Evolutionary conservation across 805 yeast species (phyloP).

Genomic region (Pichia insulana): DNA sequence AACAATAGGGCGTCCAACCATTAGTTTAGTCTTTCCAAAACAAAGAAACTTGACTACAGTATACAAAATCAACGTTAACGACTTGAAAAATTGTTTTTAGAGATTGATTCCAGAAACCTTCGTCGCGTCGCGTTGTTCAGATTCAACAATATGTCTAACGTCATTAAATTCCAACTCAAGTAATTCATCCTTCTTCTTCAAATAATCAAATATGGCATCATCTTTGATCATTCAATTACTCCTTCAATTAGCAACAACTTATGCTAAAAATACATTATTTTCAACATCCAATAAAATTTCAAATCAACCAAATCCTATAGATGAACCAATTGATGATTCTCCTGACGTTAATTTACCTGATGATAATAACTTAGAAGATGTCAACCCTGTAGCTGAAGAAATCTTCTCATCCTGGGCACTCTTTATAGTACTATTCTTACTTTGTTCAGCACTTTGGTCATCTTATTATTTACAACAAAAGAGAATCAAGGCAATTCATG

Average conservation of each 20-base stretch:
- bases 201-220: not conserved
- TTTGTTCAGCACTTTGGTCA: constrained; percentile 90
- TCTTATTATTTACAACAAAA: constrained; percentile 87
- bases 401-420: constrained; percentile 97
- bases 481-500: constrained; percentile 92
- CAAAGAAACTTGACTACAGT: too few species aligned
- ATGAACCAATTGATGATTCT: constrained; percentile 28
- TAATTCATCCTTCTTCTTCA: too few species aligned
- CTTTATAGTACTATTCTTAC: constrained; percentile 69
- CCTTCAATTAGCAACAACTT: too few species aligned
- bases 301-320: constrained; percentile 24
- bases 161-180: too few species aligned
- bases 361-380: constrained; percentile 41
- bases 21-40: not conserved
- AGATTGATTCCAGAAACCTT: too few species aligned
- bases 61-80: too few species aligned
- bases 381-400: constrained; percentile 87
- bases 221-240: not conserved
- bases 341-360: constrained; percentile 43
- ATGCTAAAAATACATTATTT: not conserved
- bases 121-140: too few species aligned
- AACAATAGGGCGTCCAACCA: constrained; percentile 67
- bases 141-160: too few species aligned
- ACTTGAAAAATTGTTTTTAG: too few species aligned
- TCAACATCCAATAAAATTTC: not conserved